Conservation (phyloP, 331 rosid genomes). For the Cydonia oblonga region DNA sequence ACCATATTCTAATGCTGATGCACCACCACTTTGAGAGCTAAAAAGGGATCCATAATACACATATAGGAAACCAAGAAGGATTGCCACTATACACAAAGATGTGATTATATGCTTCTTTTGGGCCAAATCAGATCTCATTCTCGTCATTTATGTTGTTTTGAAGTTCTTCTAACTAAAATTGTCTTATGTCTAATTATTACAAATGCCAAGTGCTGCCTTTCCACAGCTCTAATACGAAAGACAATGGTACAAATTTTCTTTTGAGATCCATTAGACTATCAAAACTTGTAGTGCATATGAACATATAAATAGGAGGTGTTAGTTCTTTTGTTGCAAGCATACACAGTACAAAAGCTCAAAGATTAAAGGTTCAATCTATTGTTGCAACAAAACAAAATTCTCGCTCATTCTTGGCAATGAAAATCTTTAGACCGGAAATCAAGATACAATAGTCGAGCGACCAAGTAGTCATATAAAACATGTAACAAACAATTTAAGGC, state of each 20-base stretch:
- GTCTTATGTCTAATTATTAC: slow-evolving; percentile 5
- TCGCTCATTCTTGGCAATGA: slow-evolving; percentile 1
- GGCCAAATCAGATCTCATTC: slow-evolving; percentile 76
- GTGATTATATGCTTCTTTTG: slow-evolving; percentile 71
- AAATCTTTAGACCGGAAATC: background rate
- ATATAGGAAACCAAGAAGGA: slow-evolving; percentile 70
- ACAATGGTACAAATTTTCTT: slow-evolving; percentile 7
- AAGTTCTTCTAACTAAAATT: slow-evolving; percentile 20
- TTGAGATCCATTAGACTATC: slow-evolving; percentile 2
- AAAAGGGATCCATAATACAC: slow-evolving; percentile 76
- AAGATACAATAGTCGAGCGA: background rate
- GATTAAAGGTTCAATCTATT: background rate
- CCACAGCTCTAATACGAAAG: slow-evolving; percentile 4
- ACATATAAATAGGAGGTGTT: background rate
- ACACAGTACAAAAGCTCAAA: background rate
- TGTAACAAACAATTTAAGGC: background rate
- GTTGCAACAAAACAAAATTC: background rate
- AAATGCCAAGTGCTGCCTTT: background rate
- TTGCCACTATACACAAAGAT: slow-evolving; percentile 38
- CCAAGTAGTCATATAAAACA: background rate
- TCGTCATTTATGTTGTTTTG: slow-evolving; percentile 39
- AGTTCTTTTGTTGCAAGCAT: background rate
- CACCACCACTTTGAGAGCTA: slow-evolving; percentile 48
- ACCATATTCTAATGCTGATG: slow-evolving; percentile 73
- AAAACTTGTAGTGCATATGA: background rate